Evolutionary conservation across 179 eudicot species (phyloP).

Genomic region (Nepenthes alata): DNA sequence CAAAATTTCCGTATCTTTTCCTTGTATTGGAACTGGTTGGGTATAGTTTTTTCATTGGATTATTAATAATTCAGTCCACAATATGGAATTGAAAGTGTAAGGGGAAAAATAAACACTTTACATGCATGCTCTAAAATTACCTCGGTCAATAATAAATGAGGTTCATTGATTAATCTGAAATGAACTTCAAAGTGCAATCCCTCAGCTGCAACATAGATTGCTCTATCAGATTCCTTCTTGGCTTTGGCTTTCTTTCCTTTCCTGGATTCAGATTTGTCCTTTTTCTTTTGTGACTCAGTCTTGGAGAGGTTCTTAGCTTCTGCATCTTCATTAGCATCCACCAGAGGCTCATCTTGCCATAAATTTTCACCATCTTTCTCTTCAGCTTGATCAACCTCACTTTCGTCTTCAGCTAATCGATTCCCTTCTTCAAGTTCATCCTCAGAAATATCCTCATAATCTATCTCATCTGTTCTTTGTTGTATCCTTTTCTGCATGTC

Average conservation of each 20-base stretch:
- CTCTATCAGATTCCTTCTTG: slow-evolving; percentile 23
- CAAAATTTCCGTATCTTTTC: too few species aligned
- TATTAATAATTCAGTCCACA: too few species aligned
- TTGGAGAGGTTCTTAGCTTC: slow-evolving; percentile 8
- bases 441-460: slow-evolving; percentile 58
- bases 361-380: slow-evolving; percentile 16
- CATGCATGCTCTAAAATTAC: slow-evolving; percentile 19
- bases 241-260: slow-evolving; percentile 7
- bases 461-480: slow-evolving; percentile 66
- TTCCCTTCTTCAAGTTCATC: slow-evolving; percentile 21
- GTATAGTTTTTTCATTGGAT: too few species aligned
- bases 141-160: slow-evolving; percentile 77
- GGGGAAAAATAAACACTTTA: not conserved
- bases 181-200: slow-evolving; percentile 54
- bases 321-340: not conserved
- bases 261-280: slow-evolving; percentile 11
- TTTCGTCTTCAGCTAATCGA: slow-evolving; percentile 20
- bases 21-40: too few species aligned
- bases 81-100: not conserved
- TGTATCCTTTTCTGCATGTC: slow-evolving; percentile 48
- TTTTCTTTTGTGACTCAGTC: slow-evolving; percentile 16
- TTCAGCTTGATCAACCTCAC: slow-evolving; percentile 14
- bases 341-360: slow-evolving; percentile 10
- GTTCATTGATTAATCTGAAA: slow-evolving; percentile 47
- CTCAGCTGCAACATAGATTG: slow-evolving; percentile 20